phyloP scores from a whole-genome alignment of 129 eudicot species.

The Centaurea solstitialis region DNA sequence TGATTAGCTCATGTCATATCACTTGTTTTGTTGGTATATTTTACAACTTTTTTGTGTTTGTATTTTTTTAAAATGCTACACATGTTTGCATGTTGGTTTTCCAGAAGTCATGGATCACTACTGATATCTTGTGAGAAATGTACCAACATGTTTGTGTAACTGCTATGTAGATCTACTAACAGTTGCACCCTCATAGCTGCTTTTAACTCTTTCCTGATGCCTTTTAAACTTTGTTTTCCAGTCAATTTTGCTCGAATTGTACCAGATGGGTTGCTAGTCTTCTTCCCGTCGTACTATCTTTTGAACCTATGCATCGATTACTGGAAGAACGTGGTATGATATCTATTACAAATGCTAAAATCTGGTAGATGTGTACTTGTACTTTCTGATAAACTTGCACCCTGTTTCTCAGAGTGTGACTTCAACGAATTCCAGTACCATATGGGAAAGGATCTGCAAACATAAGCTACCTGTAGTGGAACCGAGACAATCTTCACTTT shows the following conservation, averaged over 20 bases:
- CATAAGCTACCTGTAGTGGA: conserved; percentile 91
- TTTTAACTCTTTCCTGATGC: conserved; percentile 9
- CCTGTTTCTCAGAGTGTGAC: conserved; percentile 47
- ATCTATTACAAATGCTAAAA: background rate
- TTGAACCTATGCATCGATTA: conserved; percentile 77
- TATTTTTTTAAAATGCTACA: no score
- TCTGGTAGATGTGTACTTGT: conserved; percentile 6
- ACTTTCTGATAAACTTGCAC: conserved; percentile 20
- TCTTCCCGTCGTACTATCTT: conserved; percentile 90
- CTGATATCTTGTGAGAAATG: background rate
- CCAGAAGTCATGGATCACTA: no score
- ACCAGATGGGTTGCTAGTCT: conserved; percentile 93
- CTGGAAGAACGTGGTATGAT: conserved; percentile 79
- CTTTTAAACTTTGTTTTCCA: conserved; percentile 33
- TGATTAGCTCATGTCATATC: background rate
- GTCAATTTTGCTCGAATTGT: conserved; percentile 98
- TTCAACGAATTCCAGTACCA: conserved; percentile 53
- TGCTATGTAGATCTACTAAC: conserved; percentile 1
- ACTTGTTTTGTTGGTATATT: conserved; percentile 20
- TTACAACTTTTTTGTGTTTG: background rate
- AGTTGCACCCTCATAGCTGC: background rate
- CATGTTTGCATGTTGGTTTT: no score
- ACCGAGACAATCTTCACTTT: conserved; percentile 94
- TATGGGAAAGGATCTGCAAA: conserved; percentile 96
- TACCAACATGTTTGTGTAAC: background rate